These are phyloP conservation scores for Aciculosporium take DNA, from an alignment of 2,329 filamentous ascomycete genomes.

Conservation along the genomic window DNA sequence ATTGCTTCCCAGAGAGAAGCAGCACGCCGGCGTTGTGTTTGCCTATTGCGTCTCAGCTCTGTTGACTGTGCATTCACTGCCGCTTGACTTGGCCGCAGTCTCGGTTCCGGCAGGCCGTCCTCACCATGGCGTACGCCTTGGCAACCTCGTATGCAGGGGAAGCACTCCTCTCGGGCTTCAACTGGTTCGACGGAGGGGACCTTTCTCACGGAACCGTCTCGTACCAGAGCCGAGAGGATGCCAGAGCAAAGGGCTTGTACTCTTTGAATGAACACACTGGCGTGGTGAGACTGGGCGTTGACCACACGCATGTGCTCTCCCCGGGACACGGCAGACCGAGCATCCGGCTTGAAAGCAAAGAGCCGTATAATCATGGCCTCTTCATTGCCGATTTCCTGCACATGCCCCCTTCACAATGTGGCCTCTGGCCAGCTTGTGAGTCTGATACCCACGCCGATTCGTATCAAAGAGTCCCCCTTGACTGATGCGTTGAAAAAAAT, in stretches of 20 bases:
- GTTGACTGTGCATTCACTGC: no score
- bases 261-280: conserved; percentile 25
- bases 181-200: conserved; percentile 38
- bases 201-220: conserved; percentile 54
- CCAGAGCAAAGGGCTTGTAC: conserved; percentile 25
- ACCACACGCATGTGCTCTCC: conserved; percentile 24
- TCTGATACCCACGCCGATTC: conserved; percentile 8
- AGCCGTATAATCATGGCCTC: conserved; percentile 49
- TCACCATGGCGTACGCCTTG: conserved; percentile 25
- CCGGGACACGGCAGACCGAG: conserved; percentile 35
- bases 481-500: not conserved
- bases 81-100: no score
- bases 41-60: no score
- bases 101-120: no score
- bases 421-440: conserved; percentile 57
- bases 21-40: no score
- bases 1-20: no score
- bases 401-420: conserved; percentile 58
- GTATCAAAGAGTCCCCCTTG: no score
- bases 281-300: conserved; percentile 32
- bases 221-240: conserved; percentile 33
- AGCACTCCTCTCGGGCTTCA: conserved; percentile 32
- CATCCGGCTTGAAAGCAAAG: conserved; percentile 52
- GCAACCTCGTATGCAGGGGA: conserved; percentile 27
- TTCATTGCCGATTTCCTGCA: conserved; percentile 60